Base-by-base conservation (phyloP, 192 early-diverging fungal species). In the Coemansia furcata region DNA sequence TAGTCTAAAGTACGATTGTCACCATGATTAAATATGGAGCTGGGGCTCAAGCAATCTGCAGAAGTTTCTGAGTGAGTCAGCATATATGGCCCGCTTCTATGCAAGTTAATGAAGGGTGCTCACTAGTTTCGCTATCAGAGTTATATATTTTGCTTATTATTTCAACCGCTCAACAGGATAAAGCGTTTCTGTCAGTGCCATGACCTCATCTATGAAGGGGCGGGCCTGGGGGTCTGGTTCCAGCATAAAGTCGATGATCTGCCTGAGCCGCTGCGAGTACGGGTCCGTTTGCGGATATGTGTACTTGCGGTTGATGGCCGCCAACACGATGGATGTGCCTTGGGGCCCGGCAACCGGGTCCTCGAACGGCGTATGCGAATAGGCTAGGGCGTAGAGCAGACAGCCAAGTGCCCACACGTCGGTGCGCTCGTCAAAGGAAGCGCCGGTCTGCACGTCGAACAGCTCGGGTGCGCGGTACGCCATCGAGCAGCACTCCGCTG, bases 401-500 rank as follows among this genome's bases (percentile, higher is more conserved):
- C 90, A 91, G 5, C 91, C 91, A 10, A 93, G 76, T 3, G 88
- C 83, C 91, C 91, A 93, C n/a, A 93, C 84, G 69, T 93, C 91
- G 17, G 89, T 87, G 50, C 89, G 86, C 70, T 89, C 87, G 62
- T 90, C 88, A 40, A 93, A 60, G 9, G 68, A 70, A 1, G 74
- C 65, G 1, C 76, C 87, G 0, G 85, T 82, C 63, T 89, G 88
- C 42, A 93, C 90, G 77, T 93, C 91, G 77, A 93, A 93, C 30
- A 93, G 78, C 68, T 93, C 91, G 1, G 91, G 91, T 14, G 91
- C 90, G 8, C 91, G 76, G 58, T 91, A 93, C 50, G 90, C 84
- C 90, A 91, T 88, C 1, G 90, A 84, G 59, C 89, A 89, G 60
- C 86, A 72, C 61, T 89, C 84, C 9, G 88, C 88, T 10, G 91